phyloP scores from a whole-genome alignment of 179 eudicot genomes.

The Carnegiea gigantea region DNA sequence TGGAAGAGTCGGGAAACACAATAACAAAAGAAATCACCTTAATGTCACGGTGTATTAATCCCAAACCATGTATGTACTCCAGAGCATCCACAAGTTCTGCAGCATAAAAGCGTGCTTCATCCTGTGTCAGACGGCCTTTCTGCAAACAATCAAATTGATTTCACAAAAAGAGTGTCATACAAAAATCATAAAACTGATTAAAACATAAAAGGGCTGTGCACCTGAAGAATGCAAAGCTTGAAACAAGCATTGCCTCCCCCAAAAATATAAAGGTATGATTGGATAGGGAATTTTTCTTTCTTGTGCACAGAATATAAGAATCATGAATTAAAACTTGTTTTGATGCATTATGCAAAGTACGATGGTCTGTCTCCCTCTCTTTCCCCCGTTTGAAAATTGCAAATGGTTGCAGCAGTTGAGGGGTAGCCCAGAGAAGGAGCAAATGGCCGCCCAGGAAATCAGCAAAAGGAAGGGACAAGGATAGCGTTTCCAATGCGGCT shows the following conservation, averaged over 20 bases:
- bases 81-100: constrained; percentile 97
- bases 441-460: too few relatives aligned
- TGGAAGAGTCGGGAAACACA: not conserved
- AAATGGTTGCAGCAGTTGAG: too few relatives aligned
- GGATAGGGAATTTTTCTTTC: too few relatives aligned
- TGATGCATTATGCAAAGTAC: too few relatives aligned
- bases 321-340: too few relatives aligned
- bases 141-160: constrained; percentile 40
- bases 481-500: too few relatives aligned
- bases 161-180: constrained; percentile 17
- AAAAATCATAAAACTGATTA: not conserved
- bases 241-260: not conserved
- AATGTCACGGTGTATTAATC: constrained; percentile 91
- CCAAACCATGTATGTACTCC: constrained; percentile 89
- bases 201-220: not conserved
- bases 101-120: constrained; percentile 88
- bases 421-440: too few relatives aligned
- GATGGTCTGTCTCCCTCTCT: not conserved
- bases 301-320: too few relatives aligned
- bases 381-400: too few relatives aligned
- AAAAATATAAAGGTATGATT: too few relatives aligned
- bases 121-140: constrained; percentile 89
- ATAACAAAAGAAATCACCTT: constrained; percentile 50
- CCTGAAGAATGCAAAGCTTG: not conserved
- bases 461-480: too few relatives aligned